A percentile compares a stretch with the other conserved stretches of the same genome.
Conservation (phyloP, 257 asterid species). For the Nicotiana otophora region DNA sequence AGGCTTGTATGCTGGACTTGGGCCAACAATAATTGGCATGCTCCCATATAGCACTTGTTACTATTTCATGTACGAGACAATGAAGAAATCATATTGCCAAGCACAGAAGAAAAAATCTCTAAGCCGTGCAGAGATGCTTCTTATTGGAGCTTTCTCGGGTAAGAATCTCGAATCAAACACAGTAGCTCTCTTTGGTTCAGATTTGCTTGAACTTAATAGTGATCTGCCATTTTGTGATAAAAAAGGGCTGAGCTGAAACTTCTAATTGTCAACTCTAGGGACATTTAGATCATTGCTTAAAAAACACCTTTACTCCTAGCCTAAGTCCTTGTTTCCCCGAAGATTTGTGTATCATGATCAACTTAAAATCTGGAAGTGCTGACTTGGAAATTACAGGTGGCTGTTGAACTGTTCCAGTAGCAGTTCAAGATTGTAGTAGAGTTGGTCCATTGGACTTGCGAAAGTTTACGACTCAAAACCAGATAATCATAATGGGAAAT, state of each 20-base stretch:
- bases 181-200: not conserved
- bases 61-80: conserved; percentile 92
- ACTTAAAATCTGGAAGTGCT: not conserved
- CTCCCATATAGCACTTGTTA: conserved; percentile 95
- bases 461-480: not conserved
- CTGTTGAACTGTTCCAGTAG: not conserved
- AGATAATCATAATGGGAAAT: not conserved
- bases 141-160: conserved; percentile 96
- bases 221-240: not conserved
- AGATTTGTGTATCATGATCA: not conserved
- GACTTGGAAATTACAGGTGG: not conserved
- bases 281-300: not conserved
- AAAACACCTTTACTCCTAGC: not conserved
- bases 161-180: conserved; percentile 11
- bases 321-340: not conserved
- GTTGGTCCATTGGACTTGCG: not conserved
- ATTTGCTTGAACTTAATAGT: not conserved
- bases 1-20: conserved; percentile 68
- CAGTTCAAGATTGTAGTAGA: not conserved
- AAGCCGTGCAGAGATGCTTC: conserved; percentile 73
- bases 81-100: conserved; percentile 77
- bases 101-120: conserved; percentile 56
- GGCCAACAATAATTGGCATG: conserved; percentile 90
- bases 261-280: not conserved
- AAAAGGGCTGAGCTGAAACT: not conserved